Evolutionary conservation across 192 early-diverging fungal species (phyloP).

Genomic region (Spizellomyces sp.): DNA sequence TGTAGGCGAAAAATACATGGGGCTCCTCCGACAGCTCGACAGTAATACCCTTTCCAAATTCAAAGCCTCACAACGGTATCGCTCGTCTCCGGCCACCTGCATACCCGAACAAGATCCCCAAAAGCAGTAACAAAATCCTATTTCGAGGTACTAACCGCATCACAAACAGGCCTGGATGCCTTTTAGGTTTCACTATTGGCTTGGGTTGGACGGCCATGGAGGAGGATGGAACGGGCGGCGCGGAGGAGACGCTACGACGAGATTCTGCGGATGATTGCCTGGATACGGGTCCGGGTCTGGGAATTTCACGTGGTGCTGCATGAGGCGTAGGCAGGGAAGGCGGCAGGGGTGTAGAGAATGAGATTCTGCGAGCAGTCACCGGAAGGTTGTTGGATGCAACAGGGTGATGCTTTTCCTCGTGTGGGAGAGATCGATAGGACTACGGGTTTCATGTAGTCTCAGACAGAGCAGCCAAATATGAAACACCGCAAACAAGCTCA

Average conservation of each 20-base stretch:
- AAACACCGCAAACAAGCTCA: neutral
- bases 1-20: no score
- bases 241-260: no score
- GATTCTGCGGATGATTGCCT: no score
- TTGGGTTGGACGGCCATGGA: no score
- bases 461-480: neutral
- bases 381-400: neutral
- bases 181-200: neutral
- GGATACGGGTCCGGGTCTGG: no score
- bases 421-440: constrained; percentile 12
- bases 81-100: neutral
- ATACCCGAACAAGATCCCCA: constrained; percentile 7
- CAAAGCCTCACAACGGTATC: no score
- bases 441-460: neutral
- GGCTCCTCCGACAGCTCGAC: no score
- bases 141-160: neutral
- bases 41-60: no score
- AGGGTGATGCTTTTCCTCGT: neutral
- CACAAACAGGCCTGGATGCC: neutral
- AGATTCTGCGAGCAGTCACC: neutral
- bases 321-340: no score
- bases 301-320: no score
- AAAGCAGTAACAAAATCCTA: neutral
- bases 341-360: neutral
- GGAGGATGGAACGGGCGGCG: no score